phyloP scores from a whole-genome alignment of 2,329 filamentous ascomycete genomes.

The Phialemonium atrogriseum region DNA sequence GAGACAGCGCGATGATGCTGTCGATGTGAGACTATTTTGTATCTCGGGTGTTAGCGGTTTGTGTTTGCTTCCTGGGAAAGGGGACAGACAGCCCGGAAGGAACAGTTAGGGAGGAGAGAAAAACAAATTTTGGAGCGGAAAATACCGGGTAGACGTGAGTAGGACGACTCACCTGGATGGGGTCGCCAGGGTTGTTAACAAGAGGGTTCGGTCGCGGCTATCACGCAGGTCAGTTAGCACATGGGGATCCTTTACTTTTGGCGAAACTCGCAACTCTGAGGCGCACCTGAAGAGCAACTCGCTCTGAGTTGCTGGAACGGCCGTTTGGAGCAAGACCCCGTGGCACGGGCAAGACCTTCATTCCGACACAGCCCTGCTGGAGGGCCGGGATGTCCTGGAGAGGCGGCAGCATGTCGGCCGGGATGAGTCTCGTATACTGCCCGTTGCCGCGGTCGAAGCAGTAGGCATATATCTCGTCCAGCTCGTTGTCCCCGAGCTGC shows the following conservation, averaged over 20 bases:
- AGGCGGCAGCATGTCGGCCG: conserved; percentile 43
- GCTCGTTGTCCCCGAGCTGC: too few species aligned
- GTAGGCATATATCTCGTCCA: too few species aligned
- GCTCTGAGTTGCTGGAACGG: conserved; percentile 26
- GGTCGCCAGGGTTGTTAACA: too few species aligned
- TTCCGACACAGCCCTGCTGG: conserved; percentile 28
- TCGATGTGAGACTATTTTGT: conserved; percentile 17
- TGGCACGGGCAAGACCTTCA: conserved; percentile 39
- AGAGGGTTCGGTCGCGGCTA: too few species aligned
- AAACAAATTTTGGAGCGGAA: neutral
- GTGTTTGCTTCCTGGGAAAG: neutral
- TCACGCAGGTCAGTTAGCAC: too few species aligned
- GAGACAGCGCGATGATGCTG: conserved; percentile 21
- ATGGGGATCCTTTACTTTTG: conserved; percentile 2
- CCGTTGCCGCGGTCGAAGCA: conserved; percentile 46
- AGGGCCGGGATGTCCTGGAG: conserved; percentile 33
- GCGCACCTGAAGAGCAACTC: conserved; percentile 15
- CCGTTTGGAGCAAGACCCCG: conserved; percentile 27
- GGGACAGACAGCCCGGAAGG: neutral
- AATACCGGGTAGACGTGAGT: neutral
- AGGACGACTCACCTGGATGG: conserved; percentile 1
- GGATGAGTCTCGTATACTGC: conserved; percentile 43
- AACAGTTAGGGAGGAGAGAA: conserved; percentile 3
- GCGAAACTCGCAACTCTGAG: conserved; percentile 20
- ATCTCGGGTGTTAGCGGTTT: neutral